Percentiles rank a stretch among this genome's conserved stretches.
Evolutionary conservation across 2,329 filamentous ascomycete species (phyloP).

Genomic region (Xylariaceae sp.): DNA sequence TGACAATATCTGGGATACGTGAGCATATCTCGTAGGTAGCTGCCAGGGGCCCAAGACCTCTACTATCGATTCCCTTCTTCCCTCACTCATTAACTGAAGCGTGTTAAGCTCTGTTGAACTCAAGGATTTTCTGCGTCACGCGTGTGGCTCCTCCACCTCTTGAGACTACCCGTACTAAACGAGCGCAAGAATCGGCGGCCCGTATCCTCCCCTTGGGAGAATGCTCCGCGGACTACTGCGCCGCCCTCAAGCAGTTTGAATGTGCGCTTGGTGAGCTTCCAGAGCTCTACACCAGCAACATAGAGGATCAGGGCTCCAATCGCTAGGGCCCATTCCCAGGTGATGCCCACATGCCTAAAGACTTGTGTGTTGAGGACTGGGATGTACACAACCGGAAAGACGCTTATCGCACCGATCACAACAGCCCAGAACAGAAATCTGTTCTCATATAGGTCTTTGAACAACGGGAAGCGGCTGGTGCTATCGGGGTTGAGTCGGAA

Average conservation of each 20-base stretch:
- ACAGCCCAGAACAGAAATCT: conserved; percentile 67
- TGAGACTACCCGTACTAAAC: conserved; percentile 50
- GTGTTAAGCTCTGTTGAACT: too few relatives aligned
- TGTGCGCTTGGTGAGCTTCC: conserved; percentile 65
- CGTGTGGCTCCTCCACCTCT: conserved; percentile 35
- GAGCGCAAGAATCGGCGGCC: conserved; percentile 45
- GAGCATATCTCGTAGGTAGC: too few relatives aligned
- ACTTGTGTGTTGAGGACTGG: conserved; percentile 65
- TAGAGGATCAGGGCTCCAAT: conserved; percentile 61
- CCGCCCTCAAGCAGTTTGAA: conserved; percentile 50
- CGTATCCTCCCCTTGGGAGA: conserved; percentile 48
- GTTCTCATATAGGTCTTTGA: conserved; percentile 64
- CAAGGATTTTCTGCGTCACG: conserved; percentile 7
- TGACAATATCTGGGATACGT: too few relatives aligned
- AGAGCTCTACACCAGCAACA: conserved; percentile 63
- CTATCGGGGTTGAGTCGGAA: conserved; percentile 60
- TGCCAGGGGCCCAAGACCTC: too few relatives aligned
- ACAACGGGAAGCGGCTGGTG: conserved; percentile 49
- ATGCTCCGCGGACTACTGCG: conserved; percentile 46
- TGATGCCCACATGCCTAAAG: conserved; percentile 68
- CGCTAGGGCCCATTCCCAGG: conserved; percentile 71
- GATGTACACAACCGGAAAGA: conserved; percentile 68
- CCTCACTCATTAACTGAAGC: too few relatives aligned
- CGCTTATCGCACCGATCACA: conserved; percentile 54
- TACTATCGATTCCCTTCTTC: too few relatives aligned